Percentiles rank a stretch among this genome's conserved stretches.
These are phyloP conservation scores for Penicillium arizonense DNA, from an alignment of 495 filamentous ascomycete genomes.

Conservation along the genomic window DNA sequence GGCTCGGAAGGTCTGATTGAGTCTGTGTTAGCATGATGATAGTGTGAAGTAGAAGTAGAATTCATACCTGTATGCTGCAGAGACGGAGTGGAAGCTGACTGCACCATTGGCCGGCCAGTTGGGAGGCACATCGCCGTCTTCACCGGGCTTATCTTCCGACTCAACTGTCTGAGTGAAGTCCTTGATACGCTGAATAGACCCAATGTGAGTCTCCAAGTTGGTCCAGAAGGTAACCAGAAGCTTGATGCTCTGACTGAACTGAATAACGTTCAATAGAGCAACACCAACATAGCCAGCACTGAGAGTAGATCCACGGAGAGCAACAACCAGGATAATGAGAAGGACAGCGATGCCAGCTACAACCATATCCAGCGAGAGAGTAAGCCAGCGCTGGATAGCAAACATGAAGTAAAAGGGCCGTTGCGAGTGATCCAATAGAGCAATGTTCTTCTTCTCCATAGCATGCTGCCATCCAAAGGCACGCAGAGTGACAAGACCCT, in stretches of 20 bases:
- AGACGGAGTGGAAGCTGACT: slow-evolving; percentile 47
- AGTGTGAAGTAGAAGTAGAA: too few species aligned
- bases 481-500: slow-evolving; percentile 50
- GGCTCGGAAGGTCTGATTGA: slow-evolving; percentile 26
- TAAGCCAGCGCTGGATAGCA: slow-evolving; percentile 53
- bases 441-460: slow-evolving; percentile 45
- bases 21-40: too few species aligned
- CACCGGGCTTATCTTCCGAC: slow-evolving; percentile 44
- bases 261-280: slow-evolving; percentile 57
- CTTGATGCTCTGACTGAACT: slow-evolving; percentile 52
- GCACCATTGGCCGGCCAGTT: slow-evolving; percentile 52
- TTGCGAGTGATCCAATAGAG: slow-evolving; percentile 57
- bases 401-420: slow-evolving; percentile 59
- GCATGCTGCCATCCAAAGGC: slow-evolving; percentile 56
- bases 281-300: slow-evolving; percentile 55
- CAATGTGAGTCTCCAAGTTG: slow-evolving; percentile 55
- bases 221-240: slow-evolving; percentile 57
- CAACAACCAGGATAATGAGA: slow-evolving; percentile 45
- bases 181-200: slow-evolving; percentile 58
- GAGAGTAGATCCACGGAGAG: slow-evolving; percentile 36
- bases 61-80: slow-evolving; percentile 33
- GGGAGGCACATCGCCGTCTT: slow-evolving; percentile 37
- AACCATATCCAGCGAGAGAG: slow-evolving; percentile 48
- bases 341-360: slow-evolving; percentile 49
- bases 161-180: slow-evolving; percentile 49